phyloP scores from a whole-genome alignment of 176 grass and related monocot species.

The Eleusine indica region DNA sequence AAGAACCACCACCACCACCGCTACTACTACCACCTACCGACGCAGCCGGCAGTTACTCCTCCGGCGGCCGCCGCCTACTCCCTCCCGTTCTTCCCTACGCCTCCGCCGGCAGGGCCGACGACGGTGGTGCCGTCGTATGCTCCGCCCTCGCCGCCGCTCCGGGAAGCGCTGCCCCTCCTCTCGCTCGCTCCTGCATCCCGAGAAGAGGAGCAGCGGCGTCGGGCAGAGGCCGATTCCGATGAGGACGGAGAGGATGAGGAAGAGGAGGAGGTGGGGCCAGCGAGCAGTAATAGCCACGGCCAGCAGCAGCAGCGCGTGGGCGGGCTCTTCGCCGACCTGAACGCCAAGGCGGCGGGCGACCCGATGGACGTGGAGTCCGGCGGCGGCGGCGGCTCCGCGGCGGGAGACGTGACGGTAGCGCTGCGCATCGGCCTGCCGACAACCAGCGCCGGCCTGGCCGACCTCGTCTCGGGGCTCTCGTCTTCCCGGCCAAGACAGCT shows the following conservation, averaged over 20 bases:
- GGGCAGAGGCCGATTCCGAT: neutral
- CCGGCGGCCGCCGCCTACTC: neutral
- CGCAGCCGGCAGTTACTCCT: neutral
- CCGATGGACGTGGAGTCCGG: conserved; percentile 55
- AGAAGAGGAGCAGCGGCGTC: neutral
- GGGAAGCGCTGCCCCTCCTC: conserved; percentile 90
- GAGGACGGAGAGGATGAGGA: neutral
- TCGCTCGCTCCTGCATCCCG: conserved; percentile 51
- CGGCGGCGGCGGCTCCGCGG: neutral
- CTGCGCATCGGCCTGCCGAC: conserved; percentile 77
- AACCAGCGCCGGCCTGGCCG: conserved; percentile 22
- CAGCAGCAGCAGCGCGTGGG: neutral
- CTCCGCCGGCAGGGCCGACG: neutral
- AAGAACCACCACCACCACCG: conserved; percentile 47
- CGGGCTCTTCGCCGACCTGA: conserved; percentile 45
- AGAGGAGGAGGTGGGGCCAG: neutral
- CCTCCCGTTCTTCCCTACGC: conserved; percentile 28
- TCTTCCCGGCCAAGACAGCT: neutral
- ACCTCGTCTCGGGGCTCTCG: conserved; percentile 55
- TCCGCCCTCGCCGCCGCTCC: conserved; percentile 66
- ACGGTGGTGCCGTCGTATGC: neutral
- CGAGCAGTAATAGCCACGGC: neutral
- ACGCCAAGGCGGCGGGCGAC: conserved; percentile 43
- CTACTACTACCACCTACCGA: conserved; percentile 12
- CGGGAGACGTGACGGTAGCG: conserved; percentile 62